Percentiles rank a stretch among this genome's conserved stretches.
These are phyloP conservation scores for Globisporangium splendens DNA, from an alignment of 352 stramenopile genomes.

Conservation along the genomic window DNA sequence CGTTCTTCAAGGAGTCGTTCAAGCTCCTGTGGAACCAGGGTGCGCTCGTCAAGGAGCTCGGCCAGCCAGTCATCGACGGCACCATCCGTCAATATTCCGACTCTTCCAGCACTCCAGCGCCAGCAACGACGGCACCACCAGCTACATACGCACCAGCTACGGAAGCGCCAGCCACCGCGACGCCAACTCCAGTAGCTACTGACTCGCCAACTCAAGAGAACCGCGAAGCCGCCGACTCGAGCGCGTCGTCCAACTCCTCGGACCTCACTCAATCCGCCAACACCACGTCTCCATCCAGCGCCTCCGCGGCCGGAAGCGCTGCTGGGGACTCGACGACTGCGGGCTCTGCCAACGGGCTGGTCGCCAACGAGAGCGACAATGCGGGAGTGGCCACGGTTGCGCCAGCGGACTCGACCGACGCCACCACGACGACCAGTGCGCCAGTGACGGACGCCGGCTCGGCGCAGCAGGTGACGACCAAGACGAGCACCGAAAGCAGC, in stretches of 20 bases:
- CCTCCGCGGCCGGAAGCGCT: no score
- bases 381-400: no score
- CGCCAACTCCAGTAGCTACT: background rate
- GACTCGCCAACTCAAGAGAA: background rate
- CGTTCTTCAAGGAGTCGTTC: slow-evolving; percentile 62
- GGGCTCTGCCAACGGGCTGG: background rate
- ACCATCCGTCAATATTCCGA: background rate
- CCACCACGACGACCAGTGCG: background rate
- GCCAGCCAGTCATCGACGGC: slow-evolving; percentile 32
- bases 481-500: slow-evolving; percentile 16
- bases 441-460: background rate
- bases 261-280: background rate
- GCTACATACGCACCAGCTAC: background rate
- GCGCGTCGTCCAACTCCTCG: background rate
- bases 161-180: background rate
- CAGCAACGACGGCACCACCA: background rate
- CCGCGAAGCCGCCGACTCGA: background rate
- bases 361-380: background rate
- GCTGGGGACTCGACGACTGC: background rate
- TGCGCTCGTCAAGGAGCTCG: slow-evolving; percentile 44
- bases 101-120: slow-evolving; percentile 7
- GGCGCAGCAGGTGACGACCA: slow-evolving; percentile 22
- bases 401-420: no score
- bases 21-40: slow-evolving; percentile 66
- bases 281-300: no score